These are phyloP conservation scores for Pythium insidiosum DNA, from an alignment of 352 stramenopile genomes.

Conservation along the genomic window DNA sequence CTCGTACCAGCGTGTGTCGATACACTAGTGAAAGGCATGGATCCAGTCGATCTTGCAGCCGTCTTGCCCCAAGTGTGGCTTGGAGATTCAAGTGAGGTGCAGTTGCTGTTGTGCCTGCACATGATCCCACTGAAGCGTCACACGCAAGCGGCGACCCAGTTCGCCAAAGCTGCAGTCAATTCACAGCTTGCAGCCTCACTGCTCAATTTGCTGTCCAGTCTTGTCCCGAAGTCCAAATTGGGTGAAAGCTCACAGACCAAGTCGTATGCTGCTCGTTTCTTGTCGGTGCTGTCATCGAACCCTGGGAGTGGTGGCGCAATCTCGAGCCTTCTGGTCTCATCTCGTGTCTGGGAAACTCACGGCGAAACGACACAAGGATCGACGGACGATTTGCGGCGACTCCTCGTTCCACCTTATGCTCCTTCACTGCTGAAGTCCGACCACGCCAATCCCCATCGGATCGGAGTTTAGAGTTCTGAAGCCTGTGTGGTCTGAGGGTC, in stretches of 20 bases:
- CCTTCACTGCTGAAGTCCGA: constrained; percentile 71
- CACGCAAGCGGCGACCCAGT: constrained; percentile 78
- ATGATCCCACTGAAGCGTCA: constrained; percentile 86
- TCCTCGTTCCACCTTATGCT: constrained; percentile 64
- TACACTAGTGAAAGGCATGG: constrained; percentile 84
- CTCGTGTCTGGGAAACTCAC: constrained; percentile 76
- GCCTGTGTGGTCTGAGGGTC: too few relatives aligned
- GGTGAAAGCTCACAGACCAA: constrained; percentile 77
- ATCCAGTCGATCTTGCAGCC: constrained; percentile 57
- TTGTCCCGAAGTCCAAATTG: constrained; percentile 76
- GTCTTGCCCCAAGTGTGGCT: constrained; percentile 73
- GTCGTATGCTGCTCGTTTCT: constrained; percentile 71
- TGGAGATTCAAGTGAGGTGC: constrained; percentile 72
- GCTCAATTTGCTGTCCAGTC: constrained; percentile 73
- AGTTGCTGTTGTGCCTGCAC: constrained; percentile 77
- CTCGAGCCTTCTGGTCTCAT: constrained; percentile 69
- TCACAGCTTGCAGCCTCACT: constrained; percentile 69
- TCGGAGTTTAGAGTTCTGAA: too few relatives aligned
- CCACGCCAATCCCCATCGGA: constrained; percentile 82
- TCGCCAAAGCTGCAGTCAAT: constrained; percentile 73
- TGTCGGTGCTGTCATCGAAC: constrained; percentile 79
- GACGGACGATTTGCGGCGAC: constrained; percentile 66
- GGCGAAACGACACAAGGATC: constrained; percentile 75
- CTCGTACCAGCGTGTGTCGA: constrained; percentile 82
- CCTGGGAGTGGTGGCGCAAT: constrained; percentile 77